Conservation (phyloP, 2,329 filamentous ascomycete genomes). For the Alternaria dauci region DNA sequence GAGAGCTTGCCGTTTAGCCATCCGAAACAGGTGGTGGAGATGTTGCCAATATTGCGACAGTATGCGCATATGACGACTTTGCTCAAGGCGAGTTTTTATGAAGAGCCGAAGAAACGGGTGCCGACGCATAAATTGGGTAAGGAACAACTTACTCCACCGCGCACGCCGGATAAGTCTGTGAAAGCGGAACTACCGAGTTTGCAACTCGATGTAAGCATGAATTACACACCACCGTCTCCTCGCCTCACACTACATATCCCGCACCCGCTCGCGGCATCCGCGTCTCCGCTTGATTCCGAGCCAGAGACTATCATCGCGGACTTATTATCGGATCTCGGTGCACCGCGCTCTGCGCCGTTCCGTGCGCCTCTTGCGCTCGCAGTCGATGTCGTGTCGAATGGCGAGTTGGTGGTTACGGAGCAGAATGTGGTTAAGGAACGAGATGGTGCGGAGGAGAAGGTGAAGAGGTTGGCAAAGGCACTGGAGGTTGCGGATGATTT, state of each 20-base stretch:
- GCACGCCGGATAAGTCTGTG: not conserved
- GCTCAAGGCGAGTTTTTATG: constrained; percentile 67
- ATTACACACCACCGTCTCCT: constrained; percentile 45
- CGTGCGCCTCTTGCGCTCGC: constrained; percentile 59
- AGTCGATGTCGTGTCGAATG: constrained; percentile 68
- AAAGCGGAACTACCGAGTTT: not conserved
- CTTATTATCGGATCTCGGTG: constrained; percentile 25
- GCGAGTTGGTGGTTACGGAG: constrained; percentile 64
- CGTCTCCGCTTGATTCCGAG: too few relatives aligned
- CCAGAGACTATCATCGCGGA: not conserved
- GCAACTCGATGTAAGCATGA: constrained; percentile 43
- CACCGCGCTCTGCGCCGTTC: constrained; percentile 14
- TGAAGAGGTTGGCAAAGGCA: constrained; percentile 53
- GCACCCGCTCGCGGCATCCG: constrained; percentile 19
- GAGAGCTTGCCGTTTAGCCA: constrained; percentile 78
- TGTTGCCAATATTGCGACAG: constrained; percentile 76
- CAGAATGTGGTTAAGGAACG: constrained; percentile 61
- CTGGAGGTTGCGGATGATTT: constrained; percentile 60
- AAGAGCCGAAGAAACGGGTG: constrained; percentile 38
- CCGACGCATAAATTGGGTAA: constrained; percentile 16
- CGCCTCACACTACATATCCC: constrained; percentile 44
- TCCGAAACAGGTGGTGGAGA: constrained; percentile 75
- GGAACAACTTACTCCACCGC: not conserved
- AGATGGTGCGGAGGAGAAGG: constrained; percentile 2
- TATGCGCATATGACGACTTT: constrained; percentile 75